phyloP scores from a whole-genome alignment of 2,329 filamentous ascomycete genomes.

The Fusarium scirpi region DNA sequence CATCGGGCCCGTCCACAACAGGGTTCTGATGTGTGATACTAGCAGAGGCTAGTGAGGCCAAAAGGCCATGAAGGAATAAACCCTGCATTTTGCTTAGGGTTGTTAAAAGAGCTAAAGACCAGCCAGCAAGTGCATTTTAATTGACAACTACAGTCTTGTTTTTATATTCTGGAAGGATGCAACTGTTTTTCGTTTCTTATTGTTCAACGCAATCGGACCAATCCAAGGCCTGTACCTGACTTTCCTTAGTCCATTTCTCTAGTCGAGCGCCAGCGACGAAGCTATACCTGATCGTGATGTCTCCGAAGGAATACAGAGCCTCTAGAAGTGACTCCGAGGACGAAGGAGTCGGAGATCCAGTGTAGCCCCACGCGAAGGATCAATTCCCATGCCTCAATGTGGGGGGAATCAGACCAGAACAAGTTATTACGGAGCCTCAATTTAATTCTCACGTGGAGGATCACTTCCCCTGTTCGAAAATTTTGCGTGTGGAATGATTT shows the following conservation, averaged over 20 bases:
- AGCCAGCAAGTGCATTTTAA: neutral
- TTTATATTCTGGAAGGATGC: neutral
- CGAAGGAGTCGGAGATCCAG: neutral
- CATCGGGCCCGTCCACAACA: neutral
- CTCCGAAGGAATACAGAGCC: neutral
- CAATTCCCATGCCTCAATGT: neutral
- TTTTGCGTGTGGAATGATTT: neutral
- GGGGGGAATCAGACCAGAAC: neutral
- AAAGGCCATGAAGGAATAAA: neutral
- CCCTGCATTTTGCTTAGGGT: neutral
- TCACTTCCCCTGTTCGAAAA: neutral
- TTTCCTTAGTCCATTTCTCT: neutral
- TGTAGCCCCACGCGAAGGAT: neutral
- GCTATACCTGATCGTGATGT: neutral
- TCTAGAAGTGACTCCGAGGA: neutral
- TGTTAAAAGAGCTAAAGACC: neutral
- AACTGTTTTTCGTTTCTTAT: neutral
- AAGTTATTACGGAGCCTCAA: neutral
- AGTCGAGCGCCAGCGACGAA: neutral
- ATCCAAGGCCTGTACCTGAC: neutral
- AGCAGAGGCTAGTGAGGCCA: neutral
- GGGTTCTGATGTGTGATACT: constrained; percentile 2
- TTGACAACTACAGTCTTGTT: neutral
- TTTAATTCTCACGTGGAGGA: neutral
- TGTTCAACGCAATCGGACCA: neutral